These are phyloP conservation scores for Euphorbia lathyris DNA, from an alignment of 345 rosid species.

Conservation along the genomic window DNA sequence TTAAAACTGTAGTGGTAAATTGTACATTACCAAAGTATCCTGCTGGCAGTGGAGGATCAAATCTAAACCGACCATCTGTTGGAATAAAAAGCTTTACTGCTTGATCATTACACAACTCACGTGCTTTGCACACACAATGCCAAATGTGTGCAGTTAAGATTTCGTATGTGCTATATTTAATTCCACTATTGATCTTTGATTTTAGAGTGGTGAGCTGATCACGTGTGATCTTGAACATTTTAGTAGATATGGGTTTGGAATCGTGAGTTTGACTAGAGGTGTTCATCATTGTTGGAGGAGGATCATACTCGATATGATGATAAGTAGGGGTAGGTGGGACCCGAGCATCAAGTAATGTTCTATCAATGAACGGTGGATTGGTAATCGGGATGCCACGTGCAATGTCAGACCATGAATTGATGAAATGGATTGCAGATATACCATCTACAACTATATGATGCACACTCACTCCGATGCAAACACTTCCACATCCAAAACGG, in stretches of 20 bases:
- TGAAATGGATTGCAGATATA: slow-evolving; percentile 3
- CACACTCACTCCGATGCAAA: slow-evolving; percentile 17
- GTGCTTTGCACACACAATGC: slow-evolving; percentile 33
- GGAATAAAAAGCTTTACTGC: slow-evolving; percentile 16
- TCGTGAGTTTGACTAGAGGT: background rate
- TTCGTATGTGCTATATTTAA: slow-evolving; percentile 12
- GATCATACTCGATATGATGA: slow-evolving; percentile 27
- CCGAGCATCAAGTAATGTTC: slow-evolving; percentile 12
- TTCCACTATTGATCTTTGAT: background rate
- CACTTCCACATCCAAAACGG: slow-evolving; percentile 30
- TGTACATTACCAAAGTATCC: slow-evolving; percentile 44
- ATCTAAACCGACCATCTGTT: slow-evolving; percentile 37
- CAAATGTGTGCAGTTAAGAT: slow-evolving; percentile 30
- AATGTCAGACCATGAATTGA: slow-evolving; percentile 29
- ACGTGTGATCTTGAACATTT: slow-evolving; percentile 12
- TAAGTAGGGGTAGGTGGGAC: slow-evolving; percentile 18
- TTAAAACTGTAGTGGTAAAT: slow-evolving; percentile 26
- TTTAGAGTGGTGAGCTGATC: slow-evolving; percentile 25
- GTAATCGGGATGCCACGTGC: slow-evolving; percentile 20
- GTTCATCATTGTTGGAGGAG: slow-evolving; percentile 19
- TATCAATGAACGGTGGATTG: slow-evolving; percentile 14
- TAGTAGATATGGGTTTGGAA: background rate
- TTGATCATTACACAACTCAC: slow-evolving; percentile 20
- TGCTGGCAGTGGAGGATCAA: slow-evolving; percentile 38
- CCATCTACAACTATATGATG: slow-evolving; percentile 33